Conservation (phyloP, 345 rosid species). For the Melastoma malabathricum region DNA sequence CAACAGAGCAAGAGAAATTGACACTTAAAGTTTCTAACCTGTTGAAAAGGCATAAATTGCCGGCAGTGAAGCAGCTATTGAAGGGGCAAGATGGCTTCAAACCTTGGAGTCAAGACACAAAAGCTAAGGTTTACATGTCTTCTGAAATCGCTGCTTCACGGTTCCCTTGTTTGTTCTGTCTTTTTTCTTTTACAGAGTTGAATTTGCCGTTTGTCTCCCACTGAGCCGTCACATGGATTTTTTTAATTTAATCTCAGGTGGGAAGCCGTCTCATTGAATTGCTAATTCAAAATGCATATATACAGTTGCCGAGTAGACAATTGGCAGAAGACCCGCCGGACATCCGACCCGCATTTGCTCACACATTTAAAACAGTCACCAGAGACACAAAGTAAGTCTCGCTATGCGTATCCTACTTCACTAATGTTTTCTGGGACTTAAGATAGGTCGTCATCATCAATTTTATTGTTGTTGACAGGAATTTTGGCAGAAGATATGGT, state of each 20-base stretch:
- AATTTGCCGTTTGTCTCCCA: background rate
- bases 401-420: slow-evolving; percentile 6
- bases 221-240: background rate
- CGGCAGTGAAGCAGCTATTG: slow-evolving; percentile 71
- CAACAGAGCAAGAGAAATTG: slow-evolving; percentile 46
- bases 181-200: background rate
- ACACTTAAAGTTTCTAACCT: slow-evolving; percentile 59
- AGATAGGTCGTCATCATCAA: background rate
- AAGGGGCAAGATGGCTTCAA: slow-evolving; percentile 48
- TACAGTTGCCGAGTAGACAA: slow-evolving; percentile 68
- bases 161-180: background rate
- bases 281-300: slow-evolving; percentile 63
- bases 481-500: slow-evolving; percentile 57
- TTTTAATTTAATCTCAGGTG: slow-evolving; percentile 37
- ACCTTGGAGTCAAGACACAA: slow-evolving; percentile 60
- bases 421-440: background rate
- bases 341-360: slow-evolving; percentile 85
- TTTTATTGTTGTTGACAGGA: slow-evolving; percentile 31
- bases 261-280: slow-evolving; percentile 87
- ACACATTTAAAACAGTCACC: slow-evolving; percentile 35
- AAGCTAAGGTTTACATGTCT: slow-evolving; percentile 68
- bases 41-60: slow-evolving; percentile 72
- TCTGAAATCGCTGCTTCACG: slow-evolving; percentile 7
- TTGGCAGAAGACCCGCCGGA: slow-evolving; percentile 59
- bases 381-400: slow-evolving; percentile 41